Conservation (phyloP, 768 basidiomycete genomes). For the Amanita subjunquillea region DNA sequence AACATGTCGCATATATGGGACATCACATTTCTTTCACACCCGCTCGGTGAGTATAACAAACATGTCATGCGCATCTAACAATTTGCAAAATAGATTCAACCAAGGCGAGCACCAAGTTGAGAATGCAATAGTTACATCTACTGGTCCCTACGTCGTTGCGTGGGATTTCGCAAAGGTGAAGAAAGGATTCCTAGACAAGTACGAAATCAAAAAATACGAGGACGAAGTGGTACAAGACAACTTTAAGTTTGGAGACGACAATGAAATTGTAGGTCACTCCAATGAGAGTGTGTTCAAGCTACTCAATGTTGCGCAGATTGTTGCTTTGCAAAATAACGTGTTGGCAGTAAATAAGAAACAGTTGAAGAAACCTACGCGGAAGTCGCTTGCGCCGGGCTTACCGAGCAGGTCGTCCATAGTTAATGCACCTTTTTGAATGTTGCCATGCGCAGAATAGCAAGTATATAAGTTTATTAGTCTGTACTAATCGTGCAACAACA, state of each 20-base stretch:
- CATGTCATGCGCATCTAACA: neutral
- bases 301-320: conserved; percentile 49
- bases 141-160: conserved; percentile 84
- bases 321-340: conserved; percentile 91
- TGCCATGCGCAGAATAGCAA: neutral
- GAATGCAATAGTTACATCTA: conserved; percentile 93
- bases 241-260: conserved; percentile 96
- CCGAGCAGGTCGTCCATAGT: conserved; percentile 57
- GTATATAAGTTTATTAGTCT: neutral
- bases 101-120: conserved; percentile 81
- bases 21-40: conserved; percentile 81
- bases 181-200: conserved; percentile 82
- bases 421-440: conserved; percentile 45
- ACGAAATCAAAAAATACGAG: conserved; percentile 95
- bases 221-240: conserved; percentile 93
- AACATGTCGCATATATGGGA: conserved; percentile 94
- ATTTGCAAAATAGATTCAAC: conserved; percentile 62
- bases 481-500: neutral
- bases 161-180: conserved; percentile 98
- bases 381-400: conserved; percentile 46
- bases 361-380: conserved; percentile 71
- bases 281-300: conserved; percentile 3
- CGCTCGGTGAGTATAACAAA: conserved; percentile 53
- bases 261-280: conserved; percentile 69
- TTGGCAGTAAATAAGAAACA: conserved; percentile 91